Percentiles rank a stretch among this genome's conserved stretches.
Evolutionary conservation across 306 rosid genomes (phyloP).

Genomic region (Cucurbita maxima): DNA sequence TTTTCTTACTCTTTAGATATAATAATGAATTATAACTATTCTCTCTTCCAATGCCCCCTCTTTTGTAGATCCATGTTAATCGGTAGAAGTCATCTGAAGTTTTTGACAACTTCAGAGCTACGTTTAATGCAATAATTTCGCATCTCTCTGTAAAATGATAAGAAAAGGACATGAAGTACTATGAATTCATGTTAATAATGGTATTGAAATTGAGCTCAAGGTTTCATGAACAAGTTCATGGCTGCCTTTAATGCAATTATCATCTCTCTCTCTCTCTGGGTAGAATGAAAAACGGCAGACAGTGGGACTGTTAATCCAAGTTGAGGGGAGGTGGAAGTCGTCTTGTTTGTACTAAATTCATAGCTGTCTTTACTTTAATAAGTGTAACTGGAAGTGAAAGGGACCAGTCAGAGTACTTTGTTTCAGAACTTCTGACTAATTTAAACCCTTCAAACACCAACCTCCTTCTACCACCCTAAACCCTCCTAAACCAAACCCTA

Average conservation of each 20-base stretch:
- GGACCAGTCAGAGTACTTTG: background rate
- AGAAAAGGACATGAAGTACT: background rate
- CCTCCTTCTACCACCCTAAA: background rate
- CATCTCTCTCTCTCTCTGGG: background rate
- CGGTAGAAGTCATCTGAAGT: no score
- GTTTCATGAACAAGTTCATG: background rate
- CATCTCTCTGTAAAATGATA: background rate
- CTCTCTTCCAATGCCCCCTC: no score
- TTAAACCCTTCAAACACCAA: background rate
- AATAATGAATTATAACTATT: no score
- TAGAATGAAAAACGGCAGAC: background rate
- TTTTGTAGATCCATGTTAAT: no score
- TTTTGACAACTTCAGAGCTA: no score
- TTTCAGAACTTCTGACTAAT: background rate
- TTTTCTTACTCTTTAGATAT: no score
- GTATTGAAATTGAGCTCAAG: background rate
- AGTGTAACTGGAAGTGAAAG: background rate
- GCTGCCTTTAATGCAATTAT: background rate
- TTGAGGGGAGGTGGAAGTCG: background rate
- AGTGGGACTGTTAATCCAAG: background rate
- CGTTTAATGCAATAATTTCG: no score
- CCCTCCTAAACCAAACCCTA: background rate
- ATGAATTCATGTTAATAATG: background rate
- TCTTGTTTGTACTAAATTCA: background rate
- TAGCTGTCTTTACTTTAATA: background rate